phyloP scores from a whole-genome alignment of 176 grass and related monocot species.

The Tillandsia fasciculata region DNA sequence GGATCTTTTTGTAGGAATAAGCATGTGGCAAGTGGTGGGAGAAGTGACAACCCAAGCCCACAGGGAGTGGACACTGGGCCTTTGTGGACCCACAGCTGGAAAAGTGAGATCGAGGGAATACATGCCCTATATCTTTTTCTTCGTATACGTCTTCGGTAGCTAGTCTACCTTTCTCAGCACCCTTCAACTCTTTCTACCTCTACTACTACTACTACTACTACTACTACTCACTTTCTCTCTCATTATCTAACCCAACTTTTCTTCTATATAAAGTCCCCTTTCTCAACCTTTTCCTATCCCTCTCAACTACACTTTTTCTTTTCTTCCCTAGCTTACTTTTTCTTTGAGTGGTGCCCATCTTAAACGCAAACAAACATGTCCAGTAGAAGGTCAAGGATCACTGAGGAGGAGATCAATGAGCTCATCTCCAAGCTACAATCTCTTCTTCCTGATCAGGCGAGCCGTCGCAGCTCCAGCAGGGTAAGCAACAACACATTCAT shows the following conservation, averaged over 20 bases:
- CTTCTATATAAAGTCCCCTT: not conserved
- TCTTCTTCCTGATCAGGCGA: constrained; percentile 36
- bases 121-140: no score
- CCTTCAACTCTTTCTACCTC: no score
- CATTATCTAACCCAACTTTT: not conserved
- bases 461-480: constrained; percentile 26
- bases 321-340: not conserved
- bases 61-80: no score
- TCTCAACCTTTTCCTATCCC: not conserved
- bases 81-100: no score
- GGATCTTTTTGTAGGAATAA: no score
- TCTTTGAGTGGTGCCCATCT: not conserved
- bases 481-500: constrained; percentile 3
- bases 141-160: no score
- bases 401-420: constrained; percentile 72
- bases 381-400: constrained; percentile 39
- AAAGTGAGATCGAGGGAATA: no score
- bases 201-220: no score
- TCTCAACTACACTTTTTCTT: not conserved
- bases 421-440: constrained; percentile 73
- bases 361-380: constrained; percentile 24
- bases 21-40: no score
- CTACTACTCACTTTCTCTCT: no score
- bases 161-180: no score
- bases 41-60: no score